Evolutionary conservation across 345 rosid genomes (phyloP).

Genomic region (Nephelium lappaceum): DNA sequence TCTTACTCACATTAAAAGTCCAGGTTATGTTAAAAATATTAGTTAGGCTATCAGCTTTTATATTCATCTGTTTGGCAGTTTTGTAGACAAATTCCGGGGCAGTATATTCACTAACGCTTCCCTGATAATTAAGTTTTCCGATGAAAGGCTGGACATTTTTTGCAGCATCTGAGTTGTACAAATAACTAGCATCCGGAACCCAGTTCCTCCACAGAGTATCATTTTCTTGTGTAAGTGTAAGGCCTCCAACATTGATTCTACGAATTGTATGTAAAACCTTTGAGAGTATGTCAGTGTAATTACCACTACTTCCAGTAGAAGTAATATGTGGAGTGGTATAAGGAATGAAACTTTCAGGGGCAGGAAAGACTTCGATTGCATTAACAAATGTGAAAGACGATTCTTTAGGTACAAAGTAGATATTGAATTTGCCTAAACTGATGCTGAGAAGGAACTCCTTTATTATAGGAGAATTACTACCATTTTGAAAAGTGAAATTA

Average conservation of each 20-base stretch:
- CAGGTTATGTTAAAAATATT: constrained; percentile 43
- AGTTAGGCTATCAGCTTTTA: background rate
- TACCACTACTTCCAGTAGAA: background rate
- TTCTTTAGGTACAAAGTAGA: constrained; percentile 40
- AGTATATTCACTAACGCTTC: constrained; percentile 11
- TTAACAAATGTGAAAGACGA: constrained; percentile 59
- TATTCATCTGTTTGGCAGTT: constrained; percentile 41
- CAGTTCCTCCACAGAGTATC: constrained; percentile 50
- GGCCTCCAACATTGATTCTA: constrained; percentile 54
- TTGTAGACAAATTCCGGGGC: constrained; percentile 50
- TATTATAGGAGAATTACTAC: constrained; percentile 16
- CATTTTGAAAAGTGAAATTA: constrained; percentile 28
- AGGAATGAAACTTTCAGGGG: constrained; percentile 31
- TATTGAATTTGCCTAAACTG: constrained; percentile 12
- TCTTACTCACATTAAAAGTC: constrained; percentile 41
- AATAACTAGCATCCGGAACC: constrained; percentile 40
- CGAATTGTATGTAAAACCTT: constrained; percentile 35
- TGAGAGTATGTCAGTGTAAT: constrained; percentile 21
- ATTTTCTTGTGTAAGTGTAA: constrained; percentile 17
- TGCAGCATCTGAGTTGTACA: constrained; percentile 24
- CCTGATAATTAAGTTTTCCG: constrained; percentile 6
- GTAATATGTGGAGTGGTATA: constrained; percentile 11
- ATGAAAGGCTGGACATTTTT: accelerated
- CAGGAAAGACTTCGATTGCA: constrained; percentile 64
- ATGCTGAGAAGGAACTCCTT: constrained; percentile 53